phyloP scores from a whole-genome alignment of 106 monocot genomes.

The Vanilla planifolia region DNA sequence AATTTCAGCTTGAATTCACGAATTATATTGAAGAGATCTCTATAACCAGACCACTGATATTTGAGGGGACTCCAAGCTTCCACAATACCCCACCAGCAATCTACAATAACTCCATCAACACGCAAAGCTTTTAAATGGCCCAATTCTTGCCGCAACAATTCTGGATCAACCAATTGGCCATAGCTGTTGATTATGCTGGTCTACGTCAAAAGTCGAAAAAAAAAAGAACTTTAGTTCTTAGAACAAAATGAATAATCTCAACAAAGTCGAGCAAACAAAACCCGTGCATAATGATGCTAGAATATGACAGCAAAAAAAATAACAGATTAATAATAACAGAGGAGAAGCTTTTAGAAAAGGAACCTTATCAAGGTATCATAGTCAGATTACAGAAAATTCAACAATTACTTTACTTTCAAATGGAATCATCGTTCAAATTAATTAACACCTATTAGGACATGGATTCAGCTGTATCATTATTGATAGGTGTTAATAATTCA shows the following conservation, averaged over 20 bases:
- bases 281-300: background rate
- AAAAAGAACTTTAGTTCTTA: background rate
- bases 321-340: too few relatives aligned
- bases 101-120: slow-evolving; percentile 82
- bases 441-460: too few relatives aligned
- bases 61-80: slow-evolving; percentile 89
- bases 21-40: slow-evolving; percentile 74
- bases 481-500: too few relatives aligned
- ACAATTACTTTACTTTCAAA: too few relatives aligned
- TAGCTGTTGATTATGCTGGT: slow-evolving; percentile 65
- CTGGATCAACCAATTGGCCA: slow-evolving; percentile 79
- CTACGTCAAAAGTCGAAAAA: slow-evolving; percentile 29
- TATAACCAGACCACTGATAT: slow-evolving; percentile 91
- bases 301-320: background rate
- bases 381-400: too few relatives aligned
- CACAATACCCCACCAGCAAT: slow-evolving; percentile 98
- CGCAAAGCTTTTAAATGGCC: slow-evolving; percentile 67
- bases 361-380: too few relatives aligned
- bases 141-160: slow-evolving; percentile 60
- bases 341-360: too few relatives aligned
- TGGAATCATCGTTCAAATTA: too few relatives aligned
- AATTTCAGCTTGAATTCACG: slow-evolving; percentile 75
- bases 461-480: too few relatives aligned
- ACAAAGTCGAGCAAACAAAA: background rate
- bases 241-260: background rate